Conservation (phyloP, 345 rosid genomes). For the Diplotaxis tenuifolia region DNA sequence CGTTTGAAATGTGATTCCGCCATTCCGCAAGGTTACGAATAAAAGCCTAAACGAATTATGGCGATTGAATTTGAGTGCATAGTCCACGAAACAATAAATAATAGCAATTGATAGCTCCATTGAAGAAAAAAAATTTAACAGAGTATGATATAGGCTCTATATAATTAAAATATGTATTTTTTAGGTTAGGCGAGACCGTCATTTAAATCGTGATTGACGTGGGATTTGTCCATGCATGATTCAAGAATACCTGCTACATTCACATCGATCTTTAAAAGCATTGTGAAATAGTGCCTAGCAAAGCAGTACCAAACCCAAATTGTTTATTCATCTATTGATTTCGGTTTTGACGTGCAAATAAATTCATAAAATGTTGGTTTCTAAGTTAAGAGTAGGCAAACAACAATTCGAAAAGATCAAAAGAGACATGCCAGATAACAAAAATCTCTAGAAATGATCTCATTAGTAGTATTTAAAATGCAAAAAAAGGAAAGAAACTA, state of each 20-base stretch:
- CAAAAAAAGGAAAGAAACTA: background rate
- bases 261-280: background rate
- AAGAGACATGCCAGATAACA: background rate
- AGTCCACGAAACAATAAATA: background rate
- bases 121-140: background rate
- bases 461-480: background rate
- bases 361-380: conserved; percentile 14
- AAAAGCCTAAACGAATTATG: background rate
- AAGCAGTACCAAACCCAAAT: background rate
- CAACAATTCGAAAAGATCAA: background rate
- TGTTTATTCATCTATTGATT: background rate
- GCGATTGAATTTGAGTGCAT: conserved; percentile 6
- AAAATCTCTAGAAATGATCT: background rate
- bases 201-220: background rate
- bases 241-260: background rate
- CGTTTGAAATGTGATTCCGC: too few relatives aligned
- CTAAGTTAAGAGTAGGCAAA: conserved; percentile 1
- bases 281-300: background rate
- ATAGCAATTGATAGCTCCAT: background rate
- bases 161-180: background rate
- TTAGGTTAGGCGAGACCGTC: background rate
- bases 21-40: too few relatives aligned
- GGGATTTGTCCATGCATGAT: background rate
- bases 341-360: conserved; percentile 21
- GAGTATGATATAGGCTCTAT: background rate